Conservation (phyloP, 768 basidiomycete genomes). For the Boletales sp. region DNA sequence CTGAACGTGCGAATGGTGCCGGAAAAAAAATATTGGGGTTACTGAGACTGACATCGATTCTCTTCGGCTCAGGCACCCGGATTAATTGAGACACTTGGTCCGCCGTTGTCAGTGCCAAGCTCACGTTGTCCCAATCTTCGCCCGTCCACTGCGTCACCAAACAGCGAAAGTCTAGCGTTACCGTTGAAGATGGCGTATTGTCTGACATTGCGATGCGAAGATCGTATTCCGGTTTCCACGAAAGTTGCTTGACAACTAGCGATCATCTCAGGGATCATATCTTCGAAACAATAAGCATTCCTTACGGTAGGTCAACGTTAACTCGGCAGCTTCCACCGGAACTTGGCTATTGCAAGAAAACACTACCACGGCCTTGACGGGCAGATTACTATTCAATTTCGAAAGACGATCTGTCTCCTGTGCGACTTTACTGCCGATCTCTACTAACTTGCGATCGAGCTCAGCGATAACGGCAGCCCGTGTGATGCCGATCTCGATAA, state of each 20-base stretch:
- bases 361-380: slow-evolving; percentile 6
- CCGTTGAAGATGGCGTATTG: slow-evolving; percentile 12
- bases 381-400: not conserved
- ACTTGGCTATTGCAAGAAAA: slow-evolving; percentile 3
- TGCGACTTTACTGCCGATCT: slow-evolving; percentile 4
- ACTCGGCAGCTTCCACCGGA: slow-evolving; percentile 8
- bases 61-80: slow-evolving; percentile 22
- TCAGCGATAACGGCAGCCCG: slow-evolving; percentile 15
- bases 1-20: no score
- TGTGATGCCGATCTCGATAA: slow-evolving; percentile 17
- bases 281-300: not conserved
- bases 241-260: slow-evolving; percentile 13
- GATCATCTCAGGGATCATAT: not conserved
- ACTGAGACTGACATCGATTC: slow-evolving; percentile 9
- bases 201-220: slow-evolving; percentile 9
- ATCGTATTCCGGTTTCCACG: slow-evolving; percentile 20
- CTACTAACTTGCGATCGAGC: slow-evolving; percentile 13
- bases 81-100: slow-evolving; percentile 14
- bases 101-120: slow-evolving; percentile 24
- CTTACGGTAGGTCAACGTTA: slow-evolving; percentile 20
- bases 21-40: no score
- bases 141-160: slow-evolving; percentile 27
- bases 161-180: slow-evolving; percentile 27
- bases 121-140: slow-evolving; percentile 28
- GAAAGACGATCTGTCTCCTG: slow-evolving; percentile 11